phyloP scores from a whole-genome alignment of 2,329 filamentous ascomycete genomes.

The Alternaria viburni region DNA sequence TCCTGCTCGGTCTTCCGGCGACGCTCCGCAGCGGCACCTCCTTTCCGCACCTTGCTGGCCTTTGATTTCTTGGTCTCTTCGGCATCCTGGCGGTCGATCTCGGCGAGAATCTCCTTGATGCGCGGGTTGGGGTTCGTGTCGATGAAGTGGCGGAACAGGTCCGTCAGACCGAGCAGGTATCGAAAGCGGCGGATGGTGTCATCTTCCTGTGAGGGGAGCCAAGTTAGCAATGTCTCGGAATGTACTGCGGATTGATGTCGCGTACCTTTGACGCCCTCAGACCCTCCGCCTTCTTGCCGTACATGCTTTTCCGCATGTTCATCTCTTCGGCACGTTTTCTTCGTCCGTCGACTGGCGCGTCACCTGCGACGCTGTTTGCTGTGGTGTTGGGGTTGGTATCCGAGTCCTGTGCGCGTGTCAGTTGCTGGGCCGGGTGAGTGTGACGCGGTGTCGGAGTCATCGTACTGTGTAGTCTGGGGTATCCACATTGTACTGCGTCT shows the following conservation, averaged over 20 bases:
- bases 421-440: conserved; percentile 9
- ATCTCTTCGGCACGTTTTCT: conserved; percentile 87
- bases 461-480: conserved; percentile 68
- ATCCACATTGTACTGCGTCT: conserved; percentile 58
- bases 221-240: conserved; percentile 12
- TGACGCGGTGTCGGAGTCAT: neutral
- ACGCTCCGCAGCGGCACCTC: conserved; percentile 79
- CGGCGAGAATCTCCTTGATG: conserved; percentile 89
- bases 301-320: conserved; percentile 87
- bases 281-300: conserved; percentile 92
- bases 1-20: conserved; percentile 93
- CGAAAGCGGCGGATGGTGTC: conserved; percentile 93
- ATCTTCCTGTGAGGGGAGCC: conserved; percentile 71
- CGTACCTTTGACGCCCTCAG: conserved; percentile 89
- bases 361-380: conserved; percentile 85
- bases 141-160: conserved; percentile 98
- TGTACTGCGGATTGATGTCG: conserved; percentile 1
- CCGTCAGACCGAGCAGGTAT: conserved; percentile 92
- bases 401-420: conserved; percentile 59
- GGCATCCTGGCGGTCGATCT: conserved; percentile 92
- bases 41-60: conserved; percentile 78
- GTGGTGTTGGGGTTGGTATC: conserved; percentile 71
- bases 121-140: conserved; percentile 95
- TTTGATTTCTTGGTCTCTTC: conserved; percentile 72
- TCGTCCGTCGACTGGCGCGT: conserved; percentile 74